phyloP scores from a whole-genome alignment of 306 rosid species.

The Phaseolus lunatus region DNA sequence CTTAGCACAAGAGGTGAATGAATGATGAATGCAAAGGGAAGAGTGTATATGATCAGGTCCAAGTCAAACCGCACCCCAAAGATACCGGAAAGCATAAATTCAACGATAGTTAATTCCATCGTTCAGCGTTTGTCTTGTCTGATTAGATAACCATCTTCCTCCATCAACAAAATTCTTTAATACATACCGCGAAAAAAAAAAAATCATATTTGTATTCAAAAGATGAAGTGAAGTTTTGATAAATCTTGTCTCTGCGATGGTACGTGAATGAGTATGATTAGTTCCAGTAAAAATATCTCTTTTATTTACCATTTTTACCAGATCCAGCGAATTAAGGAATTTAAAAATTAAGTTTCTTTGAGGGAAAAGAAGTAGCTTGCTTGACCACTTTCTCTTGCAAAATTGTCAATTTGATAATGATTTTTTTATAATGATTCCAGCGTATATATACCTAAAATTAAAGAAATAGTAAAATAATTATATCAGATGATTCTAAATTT shows the following conservation, averaged over 20 bases:
- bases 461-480: too few species aligned
- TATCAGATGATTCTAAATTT: too few species aligned
- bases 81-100: constrained; percentile 16
- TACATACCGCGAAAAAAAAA: neutral
- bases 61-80: constrained; percentile 30
- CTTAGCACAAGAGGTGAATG: neutral
- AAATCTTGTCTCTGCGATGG: neutral
- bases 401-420: too few species aligned
- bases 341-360: neutral
- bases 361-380: neutral
- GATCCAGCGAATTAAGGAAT: neutral
- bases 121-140: neutral
- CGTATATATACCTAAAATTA: too few species aligned
- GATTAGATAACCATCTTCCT: constrained; percentile 21
- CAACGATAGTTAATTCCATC: neutral
- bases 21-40: neutral
- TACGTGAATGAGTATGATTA: neutral
- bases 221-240: neutral
- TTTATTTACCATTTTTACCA: neutral
- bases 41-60: neutral
- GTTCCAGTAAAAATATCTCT: neutral
- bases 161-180: constrained; percentile 4
- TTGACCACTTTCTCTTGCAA: too few species aligned
- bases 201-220: neutral
- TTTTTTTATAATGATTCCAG: too few species aligned